phyloP scores from a whole-genome alignment of 2,329 filamentous ascomycete species.

The Metarhizium anisopliae region DNA sequence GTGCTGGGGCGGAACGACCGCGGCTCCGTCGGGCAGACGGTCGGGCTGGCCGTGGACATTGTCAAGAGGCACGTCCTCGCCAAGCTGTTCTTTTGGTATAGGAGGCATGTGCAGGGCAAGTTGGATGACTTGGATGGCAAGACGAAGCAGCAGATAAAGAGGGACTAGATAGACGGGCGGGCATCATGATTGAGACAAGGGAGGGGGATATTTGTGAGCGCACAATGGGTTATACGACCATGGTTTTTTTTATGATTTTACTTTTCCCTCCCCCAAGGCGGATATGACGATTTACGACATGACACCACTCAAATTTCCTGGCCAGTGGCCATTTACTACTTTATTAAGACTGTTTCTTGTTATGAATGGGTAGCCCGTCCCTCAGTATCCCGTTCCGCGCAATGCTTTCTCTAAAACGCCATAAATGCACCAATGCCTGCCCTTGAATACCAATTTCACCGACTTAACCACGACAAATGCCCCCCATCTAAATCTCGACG shows the following conservation, averaged over 20 bases:
- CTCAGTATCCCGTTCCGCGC: background rate
- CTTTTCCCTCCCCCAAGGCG: too few relatives aligned
- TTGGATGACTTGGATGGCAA: conserved; percentile 18
- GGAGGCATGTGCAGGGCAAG: conserved; percentile 15
- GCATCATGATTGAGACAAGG: too few relatives aligned
- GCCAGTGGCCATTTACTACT: too few relatives aligned
- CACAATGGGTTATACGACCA: too few relatives aligned
- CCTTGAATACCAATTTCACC: background rate
- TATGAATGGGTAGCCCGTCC: too few relatives aligned
- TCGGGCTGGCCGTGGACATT: conserved; percentile 10
- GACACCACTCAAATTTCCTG: background rate
- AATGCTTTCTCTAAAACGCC: background rate
- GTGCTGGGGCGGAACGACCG: conserved; percentile 1
- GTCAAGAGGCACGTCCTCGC: conserved; percentile 13
- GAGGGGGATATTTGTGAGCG: too few relatives aligned
- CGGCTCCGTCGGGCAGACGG: conserved; percentile 9
- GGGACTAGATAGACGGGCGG: background rate
- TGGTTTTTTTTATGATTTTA: too few relatives aligned
- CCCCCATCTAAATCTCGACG: conserved; percentile 60
- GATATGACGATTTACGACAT: too few relatives aligned
- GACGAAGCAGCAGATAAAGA: conserved; percentile 8
- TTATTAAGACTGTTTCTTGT: too few relatives aligned
- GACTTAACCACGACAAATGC: background rate
- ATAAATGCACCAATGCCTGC: background rate
- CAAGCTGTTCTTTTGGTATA: conserved; percentile 16